Base-by-base conservation (phyloP, 768 basidiomycete species). In the Russula earlei region DNA sequence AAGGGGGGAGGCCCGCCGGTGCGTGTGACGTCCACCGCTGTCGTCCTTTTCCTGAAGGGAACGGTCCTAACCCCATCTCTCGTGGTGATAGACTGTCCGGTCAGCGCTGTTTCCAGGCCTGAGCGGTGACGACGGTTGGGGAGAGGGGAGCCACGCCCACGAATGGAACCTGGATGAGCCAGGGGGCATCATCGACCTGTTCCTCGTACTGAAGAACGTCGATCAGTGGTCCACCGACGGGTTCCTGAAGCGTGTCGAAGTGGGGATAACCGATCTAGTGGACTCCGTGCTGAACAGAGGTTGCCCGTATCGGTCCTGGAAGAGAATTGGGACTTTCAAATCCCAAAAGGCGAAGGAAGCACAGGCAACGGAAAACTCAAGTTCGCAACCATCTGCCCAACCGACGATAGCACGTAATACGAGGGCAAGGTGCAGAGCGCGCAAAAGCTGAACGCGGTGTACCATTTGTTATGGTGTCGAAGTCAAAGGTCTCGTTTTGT, bases 151-250 rank as follows among this genome's bases (percentile, higher is more conserved):
- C 40, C 46, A 43, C 9, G 78, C 76, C 63, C 71, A 77, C 52
- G 75, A 79, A 61, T 80, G 81, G 80, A 64, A 73, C 24, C 61
- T 82, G 42, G 70, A 74, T 25, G 62, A 64, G 7, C 73, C 78
- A 0, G 65, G 66, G 33, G 73, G 78, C 54, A 79, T 79, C 44
- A 66, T 77, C 1, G 61, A 75, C 58, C 71, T 81, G 10, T 79
- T 75, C 67, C 72, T 80, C 52, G 65, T 81, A 15, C 69, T 80
- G 47, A 72, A 73, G 49, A 79, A 81, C 54, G 74, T 81, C 47
- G 80, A 82, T 54, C 54, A 48, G 9, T 82, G 77, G 79, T 81
- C 79, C 1, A 68, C 69, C 22, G 65, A 67, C 33, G 65, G 66
- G 14, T 82, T 82, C 62, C 64, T 69, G 17, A 60, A 71, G 11